These are phyloP conservation scores for Cystobasidium sp. DNA, from an alignment of 1,284 basidiomycete genomes.

Conservation along the genomic window DNA sequence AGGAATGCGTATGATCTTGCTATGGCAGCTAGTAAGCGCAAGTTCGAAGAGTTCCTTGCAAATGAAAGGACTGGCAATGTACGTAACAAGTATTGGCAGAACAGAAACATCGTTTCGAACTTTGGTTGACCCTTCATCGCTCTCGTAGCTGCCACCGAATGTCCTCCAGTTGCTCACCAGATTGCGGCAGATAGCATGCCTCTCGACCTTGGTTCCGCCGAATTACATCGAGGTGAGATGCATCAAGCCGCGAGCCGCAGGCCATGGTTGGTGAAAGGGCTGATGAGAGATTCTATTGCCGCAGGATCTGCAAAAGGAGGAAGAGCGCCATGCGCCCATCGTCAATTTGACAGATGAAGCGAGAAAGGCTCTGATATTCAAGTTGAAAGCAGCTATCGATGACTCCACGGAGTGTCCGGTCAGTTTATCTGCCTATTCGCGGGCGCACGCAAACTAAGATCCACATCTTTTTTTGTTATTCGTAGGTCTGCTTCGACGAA, in stretches of 20 bases:
- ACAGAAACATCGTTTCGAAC: conserved; percentile 52
- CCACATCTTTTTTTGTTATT: neutral
- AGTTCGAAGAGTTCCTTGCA: conserved; percentile 66
- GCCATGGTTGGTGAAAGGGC: conserved; percentile 2
- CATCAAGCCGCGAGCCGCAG: neutral
- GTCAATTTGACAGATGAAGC: conserved; percentile 53
- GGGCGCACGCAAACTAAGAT: neutral
- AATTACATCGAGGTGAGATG: conserved; percentile 68
- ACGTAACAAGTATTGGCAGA: conserved; percentile 48
- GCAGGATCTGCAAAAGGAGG: conserved; percentile 57
- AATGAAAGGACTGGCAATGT: conserved; percentile 51
- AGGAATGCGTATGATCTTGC: conserved; percentile 76
- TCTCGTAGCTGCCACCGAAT: conserved; percentile 59
- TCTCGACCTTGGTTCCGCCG: conserved; percentile 74
- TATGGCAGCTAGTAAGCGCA: conserved; percentile 66
- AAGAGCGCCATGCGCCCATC: conserved; percentile 60
- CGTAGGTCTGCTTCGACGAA: conserved; percentile 38
- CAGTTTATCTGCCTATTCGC: conserved; percentile 7
- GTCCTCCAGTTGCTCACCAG: conserved; percentile 70
- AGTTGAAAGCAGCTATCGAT: conserved; percentile 71
- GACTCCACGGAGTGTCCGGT: conserved; percentile 76
- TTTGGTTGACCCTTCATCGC: conserved; percentile 23
- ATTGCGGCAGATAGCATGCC: conserved; percentile 80
- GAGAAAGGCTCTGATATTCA: conserved; percentile 63
- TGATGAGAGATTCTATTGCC: too few relatives aligned